phyloP scores from a whole-genome alignment of 1,284 basidiomycete species.

The Anthracocystis walkeri region DNA sequence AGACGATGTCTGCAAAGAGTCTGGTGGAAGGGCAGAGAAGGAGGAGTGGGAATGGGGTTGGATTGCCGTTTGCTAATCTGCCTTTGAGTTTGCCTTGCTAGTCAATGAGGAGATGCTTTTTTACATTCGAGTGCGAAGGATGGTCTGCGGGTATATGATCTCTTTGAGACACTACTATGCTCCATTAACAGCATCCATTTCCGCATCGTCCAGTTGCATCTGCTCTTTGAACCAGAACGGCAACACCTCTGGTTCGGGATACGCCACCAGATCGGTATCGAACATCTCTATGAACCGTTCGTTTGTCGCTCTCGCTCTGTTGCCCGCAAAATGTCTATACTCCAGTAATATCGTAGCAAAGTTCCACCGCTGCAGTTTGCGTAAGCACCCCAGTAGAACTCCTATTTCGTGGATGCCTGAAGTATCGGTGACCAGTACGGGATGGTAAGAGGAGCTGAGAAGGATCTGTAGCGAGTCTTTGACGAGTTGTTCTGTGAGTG shows the following conservation, averaged over 20 bases:
- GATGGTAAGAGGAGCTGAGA: slow-evolving; percentile 52
- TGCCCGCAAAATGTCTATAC: slow-evolving; percentile 65
- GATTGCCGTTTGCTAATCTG: slow-evolving; percentile 28
- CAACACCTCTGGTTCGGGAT: slow-evolving; percentile 46
- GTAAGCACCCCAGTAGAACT: slow-evolving; percentile 61
- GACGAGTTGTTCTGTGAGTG: slow-evolving; percentile 53
- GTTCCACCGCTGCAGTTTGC: slow-evolving; percentile 66
- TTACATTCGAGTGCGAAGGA: not conserved
- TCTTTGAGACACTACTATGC: not conserved
- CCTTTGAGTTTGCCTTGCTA: slow-evolving; percentile 27
- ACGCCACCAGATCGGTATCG: slow-evolving; percentile 63
- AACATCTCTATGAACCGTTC: slow-evolving; percentile 69
- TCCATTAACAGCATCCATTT: slow-evolving; percentile 33
- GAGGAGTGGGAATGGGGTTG: not conserved
- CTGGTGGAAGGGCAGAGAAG: slow-evolving; percentile 3
- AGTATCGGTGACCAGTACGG: slow-evolving; percentile 62
- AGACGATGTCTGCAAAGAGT: slow-evolving; percentile 13
- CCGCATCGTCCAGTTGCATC: slow-evolving; percentile 40
- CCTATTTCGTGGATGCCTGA: slow-evolving; percentile 66
- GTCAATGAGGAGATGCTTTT: not conserved
- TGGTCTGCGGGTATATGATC: slow-evolving; percentile 10
- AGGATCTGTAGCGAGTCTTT: slow-evolving; percentile 64
- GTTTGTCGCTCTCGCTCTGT: slow-evolving; percentile 57
- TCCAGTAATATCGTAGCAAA: slow-evolving; percentile 65
- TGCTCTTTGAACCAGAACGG: slow-evolving; percentile 62